Evolutionary conservation across 306 rosid species (phyloP).

Genomic region (Gleditsia sinensis): DNA sequence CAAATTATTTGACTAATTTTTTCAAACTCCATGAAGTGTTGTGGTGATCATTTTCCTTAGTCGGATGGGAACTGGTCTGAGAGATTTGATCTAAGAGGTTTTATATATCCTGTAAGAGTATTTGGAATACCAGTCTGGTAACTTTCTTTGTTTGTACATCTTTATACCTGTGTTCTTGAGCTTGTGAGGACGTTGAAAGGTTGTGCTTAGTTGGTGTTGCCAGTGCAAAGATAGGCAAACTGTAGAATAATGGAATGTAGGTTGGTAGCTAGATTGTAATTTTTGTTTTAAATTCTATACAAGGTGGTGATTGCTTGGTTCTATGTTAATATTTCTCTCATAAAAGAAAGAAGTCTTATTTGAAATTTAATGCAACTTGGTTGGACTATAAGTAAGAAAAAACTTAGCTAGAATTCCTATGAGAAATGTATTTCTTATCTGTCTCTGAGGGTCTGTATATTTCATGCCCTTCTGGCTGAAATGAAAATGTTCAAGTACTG

Average conservation of each 20-base stretch:
- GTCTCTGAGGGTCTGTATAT: not conserved
- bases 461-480: conserved; percentile 24
- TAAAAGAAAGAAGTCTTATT: not conserved
- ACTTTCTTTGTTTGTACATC: not conserved
- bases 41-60: not conserved
- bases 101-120: not conserved
- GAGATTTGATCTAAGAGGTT: not conserved
- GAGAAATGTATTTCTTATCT: not conserved
- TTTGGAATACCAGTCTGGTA: not conserved
- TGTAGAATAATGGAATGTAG: not conserved
- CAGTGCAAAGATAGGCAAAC: not conserved
- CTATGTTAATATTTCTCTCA: not conserved
- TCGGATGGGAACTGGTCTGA: not conserved
- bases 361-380: conserved; percentile 10
- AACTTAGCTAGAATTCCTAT: not conserved
- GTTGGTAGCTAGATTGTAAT: not conserved
- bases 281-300: not conserved
- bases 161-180: not conserved
- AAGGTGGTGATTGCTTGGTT: not conserved
- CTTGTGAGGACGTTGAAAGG: not conserved
- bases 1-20: not conserved
- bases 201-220: not conserved
- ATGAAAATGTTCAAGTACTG: conserved; percentile 12
- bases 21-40: not conserved
- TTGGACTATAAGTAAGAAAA: not conserved